These are phyloP conservation scores for Delitschia confertaspora DNA, from an alignment of 495 filamentous ascomycete genomes.

Conservation along the genomic window DNA sequence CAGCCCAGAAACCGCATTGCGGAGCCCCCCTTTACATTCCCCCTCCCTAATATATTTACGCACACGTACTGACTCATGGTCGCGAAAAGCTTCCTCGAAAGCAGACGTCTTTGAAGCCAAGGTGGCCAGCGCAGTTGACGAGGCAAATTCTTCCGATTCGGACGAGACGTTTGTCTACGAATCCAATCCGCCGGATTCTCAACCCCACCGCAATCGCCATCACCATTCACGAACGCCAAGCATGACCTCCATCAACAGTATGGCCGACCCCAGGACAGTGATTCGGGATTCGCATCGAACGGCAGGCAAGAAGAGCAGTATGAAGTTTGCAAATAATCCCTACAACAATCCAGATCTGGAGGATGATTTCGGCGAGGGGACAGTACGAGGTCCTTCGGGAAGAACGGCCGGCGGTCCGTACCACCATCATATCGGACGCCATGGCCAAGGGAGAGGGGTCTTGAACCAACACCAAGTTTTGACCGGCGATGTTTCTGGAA, in stretches of 20 bases:
- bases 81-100: constrained; percentile 69
- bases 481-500: constrained; percentile 65
- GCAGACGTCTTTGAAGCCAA: constrained; percentile 97
- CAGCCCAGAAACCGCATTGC: constrained; percentile 12
- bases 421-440: constrained; percentile 69
- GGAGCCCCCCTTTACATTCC: constrained; percentile 6
- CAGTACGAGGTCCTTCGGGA: constrained; percentile 18
- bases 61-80: constrained; percentile 27
- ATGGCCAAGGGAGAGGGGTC: constrained; percentile 53
- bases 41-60: constrained; percentile 22
- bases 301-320: constrained; percentile 83
- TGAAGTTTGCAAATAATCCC: constrained; percentile 93
- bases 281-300: constrained; percentile 57
- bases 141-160: constrained; percentile 88
- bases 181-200: constrained; percentile 84
- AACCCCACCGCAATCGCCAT: constrained; percentile 60
- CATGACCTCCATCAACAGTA: constrained; percentile 80
- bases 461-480: constrained; percentile 66
- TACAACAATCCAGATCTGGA: constrained; percentile 54
- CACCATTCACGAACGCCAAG: constrained; percentile 95
- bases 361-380: constrained; percentile 32
- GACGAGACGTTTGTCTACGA: constrained; percentile 99
- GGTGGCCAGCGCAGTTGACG: constrained; percentile 87
- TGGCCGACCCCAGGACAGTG: constrained; percentile 59
- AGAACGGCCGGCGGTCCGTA: constrained; percentile 49